Conservation (phyloP, 2,329 filamentous ascomycete genomes). For the Colletotrichum orchidophilum region DNA sequence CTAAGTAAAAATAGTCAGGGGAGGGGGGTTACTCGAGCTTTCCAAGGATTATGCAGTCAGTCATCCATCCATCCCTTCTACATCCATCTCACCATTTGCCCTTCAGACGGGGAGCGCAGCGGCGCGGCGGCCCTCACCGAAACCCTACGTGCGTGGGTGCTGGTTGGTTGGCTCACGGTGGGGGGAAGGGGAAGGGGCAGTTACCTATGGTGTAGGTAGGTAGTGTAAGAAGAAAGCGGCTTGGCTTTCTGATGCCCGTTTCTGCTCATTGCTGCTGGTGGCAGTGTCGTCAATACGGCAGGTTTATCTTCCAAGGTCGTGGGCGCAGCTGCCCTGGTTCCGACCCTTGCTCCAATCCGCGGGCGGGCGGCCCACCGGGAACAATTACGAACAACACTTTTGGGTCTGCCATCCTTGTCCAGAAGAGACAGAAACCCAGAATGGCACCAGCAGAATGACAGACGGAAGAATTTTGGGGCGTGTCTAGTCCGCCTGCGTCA, state of each 20-base stretch:
- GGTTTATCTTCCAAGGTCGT: constrained; percentile 6
- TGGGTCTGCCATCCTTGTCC: constrained; percentile 23
- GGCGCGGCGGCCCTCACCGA: constrained; percentile 18
- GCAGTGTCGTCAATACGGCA: background rate
- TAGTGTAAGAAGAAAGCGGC: constrained; percentile 3
- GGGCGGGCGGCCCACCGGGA: constrained; percentile 1
- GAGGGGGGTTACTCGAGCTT: constrained; percentile 7
- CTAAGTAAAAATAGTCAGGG: background rate
- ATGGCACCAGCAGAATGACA: background rate
- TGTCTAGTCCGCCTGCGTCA: constrained; percentile 22
- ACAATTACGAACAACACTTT: background rate
- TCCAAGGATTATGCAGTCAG: constrained; percentile 22
- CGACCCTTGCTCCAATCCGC: constrained; percentile 17
- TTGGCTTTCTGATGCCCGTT: background rate
- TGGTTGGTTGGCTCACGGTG: constrained; percentile 12
- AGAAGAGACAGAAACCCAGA: no score
- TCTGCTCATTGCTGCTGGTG: background rate
- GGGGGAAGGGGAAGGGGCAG: no score
- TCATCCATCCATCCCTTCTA: constrained; percentile 12
- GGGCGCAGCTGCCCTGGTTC: constrained; percentile 29
- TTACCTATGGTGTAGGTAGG: no score
- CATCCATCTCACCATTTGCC: constrained; percentile 5
- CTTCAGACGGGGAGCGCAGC: constrained; percentile 14
- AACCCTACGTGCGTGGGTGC: background rate
- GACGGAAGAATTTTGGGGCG: background rate